These are phyloP conservation scores for Annona squamosa DNA, from an alignment of 164 flowering plant genomes.

Conservation along the genomic window DNA sequence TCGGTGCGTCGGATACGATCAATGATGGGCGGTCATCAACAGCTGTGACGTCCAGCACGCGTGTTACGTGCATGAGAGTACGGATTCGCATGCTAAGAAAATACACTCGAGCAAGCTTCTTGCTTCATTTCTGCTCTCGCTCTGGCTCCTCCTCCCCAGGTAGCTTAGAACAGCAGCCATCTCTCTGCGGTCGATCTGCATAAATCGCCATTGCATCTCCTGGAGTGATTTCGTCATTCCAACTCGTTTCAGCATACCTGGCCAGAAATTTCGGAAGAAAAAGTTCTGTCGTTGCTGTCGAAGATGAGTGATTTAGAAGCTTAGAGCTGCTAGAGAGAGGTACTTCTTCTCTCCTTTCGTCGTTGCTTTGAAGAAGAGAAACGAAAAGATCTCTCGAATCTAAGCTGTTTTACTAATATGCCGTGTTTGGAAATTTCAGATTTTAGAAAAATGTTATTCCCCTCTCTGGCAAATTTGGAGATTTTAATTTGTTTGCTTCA, in stretches of 20 bases:
- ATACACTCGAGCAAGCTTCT: no score
- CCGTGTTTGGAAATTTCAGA: not conserved
- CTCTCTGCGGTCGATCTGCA: not conserved
- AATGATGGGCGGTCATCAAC: no score
- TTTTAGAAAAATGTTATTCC: not conserved
- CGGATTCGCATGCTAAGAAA: no score
- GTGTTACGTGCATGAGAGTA: no score
- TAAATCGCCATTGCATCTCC: not conserved
- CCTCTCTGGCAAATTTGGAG: not conserved
- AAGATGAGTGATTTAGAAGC: not conserved
- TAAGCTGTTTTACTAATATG: not conserved
- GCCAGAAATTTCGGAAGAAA: not conserved
- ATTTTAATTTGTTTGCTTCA: not conserved
- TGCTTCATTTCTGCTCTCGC: not conserved
- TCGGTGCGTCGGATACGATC: no score
- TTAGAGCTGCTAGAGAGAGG: not conserved
- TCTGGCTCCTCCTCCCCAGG: not conserved
- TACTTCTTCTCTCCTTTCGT: not conserved
- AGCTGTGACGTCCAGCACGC: no score
- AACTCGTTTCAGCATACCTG: no score
- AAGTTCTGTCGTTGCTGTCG: not conserved
- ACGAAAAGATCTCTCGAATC: not conserved
- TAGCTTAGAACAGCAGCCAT: slow-evolving; percentile 2
- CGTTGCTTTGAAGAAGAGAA: no score
- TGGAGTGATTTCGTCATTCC: not conserved